These are phyloP conservation scores for Aspergillus nomiae DNA, from an alignment of 2,329 filamentous ascomycete species.

Conservation along the genomic window DNA sequence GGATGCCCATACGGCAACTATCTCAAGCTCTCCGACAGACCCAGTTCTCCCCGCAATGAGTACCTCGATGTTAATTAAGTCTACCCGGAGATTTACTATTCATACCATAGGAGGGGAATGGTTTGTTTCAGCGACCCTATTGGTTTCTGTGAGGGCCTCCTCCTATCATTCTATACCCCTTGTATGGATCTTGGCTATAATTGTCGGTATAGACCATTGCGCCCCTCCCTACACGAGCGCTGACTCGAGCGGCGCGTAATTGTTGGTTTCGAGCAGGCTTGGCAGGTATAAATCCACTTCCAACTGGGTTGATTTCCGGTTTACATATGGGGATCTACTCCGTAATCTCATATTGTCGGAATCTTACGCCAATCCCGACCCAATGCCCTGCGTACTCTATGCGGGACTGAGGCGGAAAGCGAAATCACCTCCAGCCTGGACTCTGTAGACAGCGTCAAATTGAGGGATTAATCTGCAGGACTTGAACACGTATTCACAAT, in stretches of 20 bases:
- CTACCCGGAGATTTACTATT: not conserved
- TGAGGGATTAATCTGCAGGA: not conserved
- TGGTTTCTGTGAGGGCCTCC: not conserved
- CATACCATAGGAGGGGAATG: not conserved
- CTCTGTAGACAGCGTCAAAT: not conserved
- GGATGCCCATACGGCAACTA: conserved; percentile 5
- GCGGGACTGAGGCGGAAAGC: not conserved
- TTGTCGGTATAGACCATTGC: not conserved
- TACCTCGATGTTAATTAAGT: not conserved
- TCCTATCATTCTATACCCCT: not conserved
- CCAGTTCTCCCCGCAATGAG: not conserved
- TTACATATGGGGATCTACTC: not conserved
- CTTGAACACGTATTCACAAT: not conserved
- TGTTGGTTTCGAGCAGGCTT: not conserved
- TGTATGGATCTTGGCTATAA: not conserved
- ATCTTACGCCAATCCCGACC: not conserved
- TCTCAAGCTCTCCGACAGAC: not conserved
- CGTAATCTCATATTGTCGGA: not conserved
- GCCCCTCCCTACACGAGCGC: not conserved
- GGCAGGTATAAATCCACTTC: not conserved
- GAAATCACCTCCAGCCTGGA: not conserved
- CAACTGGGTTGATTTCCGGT: conserved; percentile 2
- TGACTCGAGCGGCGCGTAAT: not conserved
- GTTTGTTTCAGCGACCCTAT: not conserved
- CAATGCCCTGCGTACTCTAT: not conserved